These are phyloP conservation scores for Coemansia sp. DNA, from an alignment of 192 early-diverging fungal species.

Conservation along the genomic window DNA sequence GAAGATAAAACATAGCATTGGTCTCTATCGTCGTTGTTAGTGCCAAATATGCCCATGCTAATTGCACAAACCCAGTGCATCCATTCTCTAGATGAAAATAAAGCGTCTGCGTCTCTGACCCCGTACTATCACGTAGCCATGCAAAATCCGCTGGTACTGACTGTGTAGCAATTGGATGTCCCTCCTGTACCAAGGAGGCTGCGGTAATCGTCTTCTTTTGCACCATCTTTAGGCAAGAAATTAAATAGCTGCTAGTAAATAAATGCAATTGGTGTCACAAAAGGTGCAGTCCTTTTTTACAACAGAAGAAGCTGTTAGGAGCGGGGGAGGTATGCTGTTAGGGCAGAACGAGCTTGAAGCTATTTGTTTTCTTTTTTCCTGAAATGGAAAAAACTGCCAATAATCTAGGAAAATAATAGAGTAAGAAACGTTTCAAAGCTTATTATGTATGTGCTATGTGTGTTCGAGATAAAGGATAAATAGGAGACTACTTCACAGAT, in stretches of 20 bases:
- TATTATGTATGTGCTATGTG: neutral
- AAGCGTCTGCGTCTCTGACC: constrained; percentile 88
- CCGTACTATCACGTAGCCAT: constrained; percentile 69
- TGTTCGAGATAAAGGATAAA: neutral
- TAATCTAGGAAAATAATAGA: neutral
- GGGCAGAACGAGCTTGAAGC: neutral
- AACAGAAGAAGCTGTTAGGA: neutral
- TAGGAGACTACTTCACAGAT: neutral
- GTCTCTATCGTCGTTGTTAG: constrained; percentile 69
- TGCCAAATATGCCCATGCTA: constrained; percentile 87
- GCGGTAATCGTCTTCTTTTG: constrained; percentile 52
- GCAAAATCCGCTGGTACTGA: constrained; percentile 62
- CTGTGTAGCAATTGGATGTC: constrained; percentile 50
- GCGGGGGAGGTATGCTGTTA: neutral
- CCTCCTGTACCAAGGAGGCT: constrained; percentile 50
- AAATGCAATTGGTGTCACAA: constrained; percentile 1
- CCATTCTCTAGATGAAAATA: constrained; percentile 77
- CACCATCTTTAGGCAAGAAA: constrained; percentile 28
- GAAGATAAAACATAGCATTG: constrained; percentile 70
- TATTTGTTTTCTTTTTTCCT: neutral
- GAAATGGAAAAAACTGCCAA: neutral
- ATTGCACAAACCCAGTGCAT: constrained; percentile 79
- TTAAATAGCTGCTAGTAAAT: neutral
- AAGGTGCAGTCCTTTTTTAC: neutral
- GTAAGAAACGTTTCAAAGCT: neutral